phyloP scores from a whole-genome alignment of 371 early-diverging fungal genomes.

The Apophysomyces ossiformis region DNA sequence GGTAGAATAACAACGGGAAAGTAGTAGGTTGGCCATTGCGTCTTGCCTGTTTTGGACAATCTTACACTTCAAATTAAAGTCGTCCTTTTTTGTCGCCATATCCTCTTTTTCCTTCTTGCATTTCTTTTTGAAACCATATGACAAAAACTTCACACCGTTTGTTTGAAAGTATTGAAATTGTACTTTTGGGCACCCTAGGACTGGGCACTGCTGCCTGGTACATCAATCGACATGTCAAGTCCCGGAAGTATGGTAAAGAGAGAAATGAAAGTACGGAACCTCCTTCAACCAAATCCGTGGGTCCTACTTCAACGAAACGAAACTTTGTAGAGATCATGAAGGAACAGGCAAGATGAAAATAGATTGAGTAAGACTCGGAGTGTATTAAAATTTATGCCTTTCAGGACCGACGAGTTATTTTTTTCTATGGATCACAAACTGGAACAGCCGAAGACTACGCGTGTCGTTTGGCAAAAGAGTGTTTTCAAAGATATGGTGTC shows the following conservation, averaged over 20 bases:
- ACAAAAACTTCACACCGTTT: conserved; percentile 3
- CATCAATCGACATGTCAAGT: conserved; percentile 7
- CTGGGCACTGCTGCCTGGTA: conserved; percentile 22
- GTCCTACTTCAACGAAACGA: conserved; percentile 41
- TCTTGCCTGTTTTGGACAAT: background rate
- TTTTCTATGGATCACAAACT: conserved; percentile 96
- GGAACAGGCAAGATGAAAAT: conserved; percentile 49
- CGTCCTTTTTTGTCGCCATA: background rate
- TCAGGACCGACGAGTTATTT: conserved; percentile 70
- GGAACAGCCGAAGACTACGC: conserved; percentile 98
- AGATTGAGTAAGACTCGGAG: background rate
- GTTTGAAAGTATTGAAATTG: conserved; percentile 17
- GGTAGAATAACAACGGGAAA: background rate
- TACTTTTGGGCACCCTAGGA: conserved; percentile 21
- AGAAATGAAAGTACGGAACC: background rate
- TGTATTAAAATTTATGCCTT: conserved; percentile 1
- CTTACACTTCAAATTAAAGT: conserved; percentile 2
- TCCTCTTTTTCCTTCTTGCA: conserved; percentile 9
- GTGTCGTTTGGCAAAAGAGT: conserved; percentile 84
- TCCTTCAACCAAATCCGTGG: background rate
- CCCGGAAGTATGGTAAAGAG: background rate
- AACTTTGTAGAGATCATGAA: conserved; percentile 72
- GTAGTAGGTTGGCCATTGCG: background rate
- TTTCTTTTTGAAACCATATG: conserved; percentile 8
- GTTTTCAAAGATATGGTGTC: conserved; percentile 74